Percentiles rank a stretch among this genome's conserved stretches.
Conservation (phyloP, 768 basidiomycete genomes). For the Tulasnella sp. region DNA sequence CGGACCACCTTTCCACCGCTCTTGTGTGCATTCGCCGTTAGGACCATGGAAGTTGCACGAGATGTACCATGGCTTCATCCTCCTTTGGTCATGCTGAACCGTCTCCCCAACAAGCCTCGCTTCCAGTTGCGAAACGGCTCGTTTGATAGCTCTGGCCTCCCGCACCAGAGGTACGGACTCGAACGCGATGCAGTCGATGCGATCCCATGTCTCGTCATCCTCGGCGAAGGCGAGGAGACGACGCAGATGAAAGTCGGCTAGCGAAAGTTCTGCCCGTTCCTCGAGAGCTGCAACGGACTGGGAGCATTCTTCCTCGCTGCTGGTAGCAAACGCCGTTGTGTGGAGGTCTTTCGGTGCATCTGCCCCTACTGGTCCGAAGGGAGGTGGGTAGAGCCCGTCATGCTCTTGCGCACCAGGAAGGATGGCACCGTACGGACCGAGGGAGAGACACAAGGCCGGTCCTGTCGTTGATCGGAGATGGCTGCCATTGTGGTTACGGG, state of each 20-base stretch:
- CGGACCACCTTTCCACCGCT: conserved; percentile 18
- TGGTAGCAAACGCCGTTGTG: conserved; percentile 8
- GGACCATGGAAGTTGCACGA: conserved; percentile 40
- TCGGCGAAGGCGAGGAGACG: conserved; percentile 45
- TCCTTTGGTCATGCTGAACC: conserved; percentile 19
- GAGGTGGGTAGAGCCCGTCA: conserved; percentile 62
- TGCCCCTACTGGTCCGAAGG: conserved; percentile 49
- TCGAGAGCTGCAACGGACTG: conserved; percentile 13
- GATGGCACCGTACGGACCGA: conserved; percentile 67
- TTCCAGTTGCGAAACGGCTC: conserved; percentile 40
- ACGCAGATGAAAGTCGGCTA: conserved; percentile 53
- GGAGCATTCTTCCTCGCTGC: not conserved
- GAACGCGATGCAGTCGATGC: conserved; percentile 57
- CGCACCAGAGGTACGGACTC: conserved; percentile 64
- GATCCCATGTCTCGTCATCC: conserved; percentile 41
- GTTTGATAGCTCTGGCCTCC: conserved; percentile 55
- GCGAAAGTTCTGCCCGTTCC: conserved; percentile 33
- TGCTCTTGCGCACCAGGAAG: conserved; percentile 55
- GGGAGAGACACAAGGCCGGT: conserved; percentile 48
- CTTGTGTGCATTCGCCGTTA: conserved; percentile 5
- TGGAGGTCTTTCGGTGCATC: not conserved
- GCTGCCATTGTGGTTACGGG: conserved; percentile 22
- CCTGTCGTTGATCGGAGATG: not conserved
- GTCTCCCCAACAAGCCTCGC: conserved; percentile 18
- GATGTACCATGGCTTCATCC: conserved; percentile 64